These are phyloP conservation scores for Babesia caballi DNA, from an alignment of 169 alveolate genomes.

Conservation along the genomic window DNA sequence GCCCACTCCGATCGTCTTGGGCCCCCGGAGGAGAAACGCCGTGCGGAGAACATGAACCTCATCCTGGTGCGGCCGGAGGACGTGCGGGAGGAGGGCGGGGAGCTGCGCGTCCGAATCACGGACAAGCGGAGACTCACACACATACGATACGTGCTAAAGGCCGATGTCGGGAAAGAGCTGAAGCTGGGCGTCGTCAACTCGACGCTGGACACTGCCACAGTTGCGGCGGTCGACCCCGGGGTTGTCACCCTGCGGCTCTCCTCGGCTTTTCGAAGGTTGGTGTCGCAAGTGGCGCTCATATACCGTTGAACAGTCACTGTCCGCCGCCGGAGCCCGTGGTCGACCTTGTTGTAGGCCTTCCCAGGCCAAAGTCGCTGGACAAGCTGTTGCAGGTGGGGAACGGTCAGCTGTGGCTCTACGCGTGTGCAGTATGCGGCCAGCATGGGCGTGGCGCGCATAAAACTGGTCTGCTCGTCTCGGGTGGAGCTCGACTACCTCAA, in stretches of 20 bases:
- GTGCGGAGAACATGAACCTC: constrained; percentile 37
- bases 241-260: constrained; percentile 21
- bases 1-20: neutral
- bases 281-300: neutral
- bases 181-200: constrained; percentile 42
- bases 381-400: constrained; percentile 53
- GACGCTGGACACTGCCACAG: constrained; percentile 42
- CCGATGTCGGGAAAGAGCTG: constrained; percentile 42
- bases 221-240: neutral
- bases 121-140: constrained; percentile 34
- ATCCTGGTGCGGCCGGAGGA: constrained; percentile 24
- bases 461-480: constrained; percentile 70
- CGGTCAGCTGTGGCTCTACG: neutral
- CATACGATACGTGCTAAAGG: constrained; percentile 43
- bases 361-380: constrained; percentile 75
- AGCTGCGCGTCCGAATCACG: constrained; percentile 15
- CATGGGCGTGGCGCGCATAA: constrained; percentile 71
- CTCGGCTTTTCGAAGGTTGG: constrained; percentile 24
- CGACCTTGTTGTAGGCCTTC: constrained; percentile 74
- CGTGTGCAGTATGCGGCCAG: constrained; percentile 65
- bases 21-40: neutral
- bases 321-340: constrained; percentile 51
- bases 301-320: neutral
- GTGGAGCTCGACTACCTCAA: constrained; percentile 67
- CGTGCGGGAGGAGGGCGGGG: constrained; percentile 12